Conservation (phyloP, 2,329 filamentous ascomycete genomes). For the Diaporthe eres region DNA sequence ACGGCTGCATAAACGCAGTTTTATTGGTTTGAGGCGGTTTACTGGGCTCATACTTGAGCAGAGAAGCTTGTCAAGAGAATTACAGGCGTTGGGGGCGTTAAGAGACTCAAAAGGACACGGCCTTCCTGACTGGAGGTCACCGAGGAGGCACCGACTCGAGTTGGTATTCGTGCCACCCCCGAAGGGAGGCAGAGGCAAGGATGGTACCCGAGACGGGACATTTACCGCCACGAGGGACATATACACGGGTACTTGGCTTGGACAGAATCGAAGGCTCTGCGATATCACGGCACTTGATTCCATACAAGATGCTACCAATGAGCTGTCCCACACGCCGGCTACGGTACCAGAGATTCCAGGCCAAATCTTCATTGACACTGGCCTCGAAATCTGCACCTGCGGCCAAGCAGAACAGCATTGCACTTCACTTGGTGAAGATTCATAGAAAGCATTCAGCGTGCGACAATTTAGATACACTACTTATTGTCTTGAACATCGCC, state of each 20-base stretch:
- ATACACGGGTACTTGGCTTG: background rate
- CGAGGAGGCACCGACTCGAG: too few species aligned
- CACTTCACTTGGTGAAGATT: background rate
- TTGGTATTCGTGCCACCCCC: background rate
- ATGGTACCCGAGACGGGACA: background rate
- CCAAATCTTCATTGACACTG: too few species aligned
- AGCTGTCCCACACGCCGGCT: background rate
- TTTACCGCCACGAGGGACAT: background rate
- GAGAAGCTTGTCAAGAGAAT: slow-evolving; percentile 13
- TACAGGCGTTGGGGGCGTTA: slow-evolving; percentile 33
- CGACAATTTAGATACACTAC: background rate
- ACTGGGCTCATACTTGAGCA: background rate
- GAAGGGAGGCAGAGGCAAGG: background rate
- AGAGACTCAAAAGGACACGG: background rate
- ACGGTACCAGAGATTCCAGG: background rate
- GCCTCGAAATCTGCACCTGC: background rate
- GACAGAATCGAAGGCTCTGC: background rate
- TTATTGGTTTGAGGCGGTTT: slow-evolving; percentile 45
- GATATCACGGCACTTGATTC: background rate
- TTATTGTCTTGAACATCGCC: background rate
- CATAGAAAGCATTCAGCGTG: background rate
- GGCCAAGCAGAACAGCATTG: background rate
- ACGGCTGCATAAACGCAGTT: slow-evolving; percentile 50
- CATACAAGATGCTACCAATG: background rate
- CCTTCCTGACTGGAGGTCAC: background rate